Conservation (phyloP, 1,284 basidiomycete species). For the Ganoderma lucidum region DNA sequence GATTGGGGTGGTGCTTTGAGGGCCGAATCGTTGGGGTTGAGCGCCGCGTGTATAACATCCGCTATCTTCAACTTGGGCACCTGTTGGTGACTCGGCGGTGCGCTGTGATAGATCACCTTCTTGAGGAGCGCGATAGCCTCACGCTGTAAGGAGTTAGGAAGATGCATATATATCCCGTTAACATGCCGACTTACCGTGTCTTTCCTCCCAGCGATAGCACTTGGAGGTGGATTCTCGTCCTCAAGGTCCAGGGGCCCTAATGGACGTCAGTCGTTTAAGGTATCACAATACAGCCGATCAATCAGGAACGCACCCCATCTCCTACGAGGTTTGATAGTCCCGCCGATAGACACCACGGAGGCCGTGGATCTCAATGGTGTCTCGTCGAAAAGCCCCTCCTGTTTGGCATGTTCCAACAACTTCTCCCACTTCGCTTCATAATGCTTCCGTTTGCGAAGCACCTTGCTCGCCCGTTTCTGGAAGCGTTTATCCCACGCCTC, state of each 20-base stretch:
- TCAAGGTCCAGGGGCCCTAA: constrained; percentile 63
- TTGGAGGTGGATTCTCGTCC: constrained; percentile 66
- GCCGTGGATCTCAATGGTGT: constrained; percentile 10
- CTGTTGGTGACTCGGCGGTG: constrained; percentile 60
- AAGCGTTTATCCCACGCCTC: constrained; percentile 64
- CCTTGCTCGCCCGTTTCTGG: constrained; percentile 48
- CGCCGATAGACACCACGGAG: constrained; percentile 31
- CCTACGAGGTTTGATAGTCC: constrained; percentile 33
- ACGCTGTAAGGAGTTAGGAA: constrained; percentile 43
- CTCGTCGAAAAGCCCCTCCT: constrained; percentile 53
- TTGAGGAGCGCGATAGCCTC: constrained; percentile 64
- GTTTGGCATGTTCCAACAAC: constrained; percentile 54
- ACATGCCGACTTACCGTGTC: constrained; percentile 57
- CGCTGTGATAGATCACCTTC: constrained; percentile 64
- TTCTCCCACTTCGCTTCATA: constrained; percentile 49
- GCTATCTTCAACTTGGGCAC: constrained; percentile 57
- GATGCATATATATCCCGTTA: neutral
- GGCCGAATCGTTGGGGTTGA: constrained; percentile 61
- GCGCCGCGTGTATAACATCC: constrained; percentile 56
- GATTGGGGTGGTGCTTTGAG: constrained; percentile 59
- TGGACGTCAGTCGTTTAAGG: neutral
- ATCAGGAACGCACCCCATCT: constrained; percentile 38
- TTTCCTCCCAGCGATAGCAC: constrained; percentile 66
- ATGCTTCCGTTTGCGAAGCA: constrained; percentile 49
- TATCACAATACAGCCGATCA: too few species aligned